Evolutionary conservation across 2,329 filamentous ascomycete species (phyloP), one percentile per base, ranked within the genome.

Genomic region (Neofusicoccum umdonicola): DNA sequence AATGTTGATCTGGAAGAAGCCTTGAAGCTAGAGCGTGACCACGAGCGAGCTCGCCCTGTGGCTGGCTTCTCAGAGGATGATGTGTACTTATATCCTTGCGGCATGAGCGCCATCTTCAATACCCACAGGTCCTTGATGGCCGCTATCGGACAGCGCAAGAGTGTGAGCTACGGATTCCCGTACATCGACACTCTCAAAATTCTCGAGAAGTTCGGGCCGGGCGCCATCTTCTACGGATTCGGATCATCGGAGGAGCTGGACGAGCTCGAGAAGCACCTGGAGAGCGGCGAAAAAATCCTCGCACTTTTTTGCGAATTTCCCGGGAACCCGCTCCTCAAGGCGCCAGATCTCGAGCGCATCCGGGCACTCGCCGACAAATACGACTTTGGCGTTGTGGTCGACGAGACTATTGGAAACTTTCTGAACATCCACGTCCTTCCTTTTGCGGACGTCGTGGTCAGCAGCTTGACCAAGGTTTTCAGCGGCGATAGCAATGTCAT

Each of bases 401-500:
- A 99, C 77, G 95, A 99, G 78, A 98, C 95, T 0, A 92, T 99
- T 66, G 94, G 94, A 70, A 99, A 95, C 64, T 97, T 97, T 75
- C 88, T 96, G 73, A 99, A 99, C 75, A 89, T 97, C 71, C 92
- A 98, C 74, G 92, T 99, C 3, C 84, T 99, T 4, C 92, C 90
- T 2, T 90, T 89, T 73, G 91, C 92, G 66, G 95, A 99, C 77
- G 84, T 98, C 15, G 91, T 98, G 4, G 94, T 97, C 64, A 97
- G 92, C 81, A 96, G 92, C 74, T 82, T 99, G 66, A 98, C 95
- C 56, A 99, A 99, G 77, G 90, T 98, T 62, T 99, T 99, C 80
- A 96, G 92, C 64, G 95, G 95, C 58, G 95, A 97, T 78, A 95
- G 92, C 76, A 98, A 99, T 76, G 95, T 99, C 69, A 98, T 98